Conservation (phyloP, 495 filamentous ascomycete genomes). For the Oleoguttula mirabilis region DNA sequence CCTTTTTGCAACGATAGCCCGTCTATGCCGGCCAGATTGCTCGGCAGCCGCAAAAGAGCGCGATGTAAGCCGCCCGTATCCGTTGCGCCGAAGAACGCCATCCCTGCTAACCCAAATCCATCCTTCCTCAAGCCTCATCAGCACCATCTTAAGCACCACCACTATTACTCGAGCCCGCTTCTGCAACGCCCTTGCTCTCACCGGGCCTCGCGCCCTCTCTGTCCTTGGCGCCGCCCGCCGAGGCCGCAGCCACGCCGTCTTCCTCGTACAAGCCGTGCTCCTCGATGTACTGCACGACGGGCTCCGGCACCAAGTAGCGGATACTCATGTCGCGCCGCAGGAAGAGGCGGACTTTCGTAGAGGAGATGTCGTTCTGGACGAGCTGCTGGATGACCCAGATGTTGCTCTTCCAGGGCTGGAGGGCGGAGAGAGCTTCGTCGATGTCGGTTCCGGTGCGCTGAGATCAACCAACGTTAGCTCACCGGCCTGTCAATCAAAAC, state of each 20-base stretch:
- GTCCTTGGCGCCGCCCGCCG: conserved; percentile 18
- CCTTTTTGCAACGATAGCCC: no score
- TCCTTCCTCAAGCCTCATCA: no score
- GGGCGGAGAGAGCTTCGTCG: conserved; percentile 40
- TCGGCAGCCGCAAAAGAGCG: no score
- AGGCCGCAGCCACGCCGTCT: conserved; percentile 35
- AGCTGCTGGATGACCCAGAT: conserved; percentile 82
- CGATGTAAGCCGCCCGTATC: no score
- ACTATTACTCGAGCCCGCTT: neutral
- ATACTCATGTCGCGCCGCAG: conserved; percentile 70
- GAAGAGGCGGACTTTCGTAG: conserved; percentile 80
- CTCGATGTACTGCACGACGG: conserved; percentile 69
- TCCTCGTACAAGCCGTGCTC: conserved; percentile 62
- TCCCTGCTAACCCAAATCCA: no score
- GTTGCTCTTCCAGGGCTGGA: conserved; percentile 58
- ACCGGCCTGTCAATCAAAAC: no score
- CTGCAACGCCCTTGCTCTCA: conserved; percentile 9
- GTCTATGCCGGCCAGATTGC: no score
- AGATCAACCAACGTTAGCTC: neutral
- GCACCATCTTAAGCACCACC: no score
- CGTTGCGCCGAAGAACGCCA: no score
- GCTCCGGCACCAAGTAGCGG: conserved; percentile 49
- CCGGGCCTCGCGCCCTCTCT: neutral
- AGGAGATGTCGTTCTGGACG: conserved; percentile 81
- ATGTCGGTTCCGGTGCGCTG: conserved; percentile 85